Evolutionary conservation across 2,329 filamentous ascomycete species (phyloP).

Genomic region (Tolypocladium paradoxum): DNA sequence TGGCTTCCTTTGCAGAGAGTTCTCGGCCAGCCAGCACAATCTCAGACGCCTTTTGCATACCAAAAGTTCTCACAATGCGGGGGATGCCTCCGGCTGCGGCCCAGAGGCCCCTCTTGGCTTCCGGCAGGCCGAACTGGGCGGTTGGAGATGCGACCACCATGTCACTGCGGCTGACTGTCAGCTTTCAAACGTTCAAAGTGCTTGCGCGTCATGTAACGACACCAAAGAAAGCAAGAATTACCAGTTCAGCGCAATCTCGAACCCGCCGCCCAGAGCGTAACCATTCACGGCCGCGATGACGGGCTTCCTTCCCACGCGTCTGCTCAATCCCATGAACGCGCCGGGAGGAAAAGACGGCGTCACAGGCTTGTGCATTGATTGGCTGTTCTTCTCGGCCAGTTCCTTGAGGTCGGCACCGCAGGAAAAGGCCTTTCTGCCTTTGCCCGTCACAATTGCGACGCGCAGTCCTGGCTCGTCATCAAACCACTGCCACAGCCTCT

Average conservation of each 20-base stretch:
- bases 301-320: constrained; percentile 47
- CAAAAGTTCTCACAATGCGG: constrained; percentile 33
- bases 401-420: constrained; percentile 45
- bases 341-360: constrained; percentile 18
- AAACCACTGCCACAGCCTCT: constrained; percentile 40
- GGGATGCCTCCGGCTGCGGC: constrained; percentile 41
- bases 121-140: constrained; percentile 41
- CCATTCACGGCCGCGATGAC: constrained; percentile 51
- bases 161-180: constrained; percentile 22
- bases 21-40: constrained; percentile 36
- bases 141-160: constrained; percentile 40
- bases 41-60: constrained; percentile 37
- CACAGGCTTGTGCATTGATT: constrained; percentile 8
- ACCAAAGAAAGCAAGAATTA: constrained; percentile 14
- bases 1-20: constrained; percentile 29
- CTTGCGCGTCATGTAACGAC: background rate
- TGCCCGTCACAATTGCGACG: constrained; percentile 39
- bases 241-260: constrained; percentile 46
- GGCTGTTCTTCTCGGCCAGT: constrained; percentile 16
- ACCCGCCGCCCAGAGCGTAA: constrained; percentile 44
- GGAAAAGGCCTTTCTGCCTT: constrained; percentile 40
- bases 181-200: background rate
- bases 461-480: constrained; percentile 36
- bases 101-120: constrained; percentile 42
- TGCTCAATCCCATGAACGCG: constrained; percentile 39